Conservation (phyloP, 768 basidiomycete species). For the Boletus sensibilis region DNA sequence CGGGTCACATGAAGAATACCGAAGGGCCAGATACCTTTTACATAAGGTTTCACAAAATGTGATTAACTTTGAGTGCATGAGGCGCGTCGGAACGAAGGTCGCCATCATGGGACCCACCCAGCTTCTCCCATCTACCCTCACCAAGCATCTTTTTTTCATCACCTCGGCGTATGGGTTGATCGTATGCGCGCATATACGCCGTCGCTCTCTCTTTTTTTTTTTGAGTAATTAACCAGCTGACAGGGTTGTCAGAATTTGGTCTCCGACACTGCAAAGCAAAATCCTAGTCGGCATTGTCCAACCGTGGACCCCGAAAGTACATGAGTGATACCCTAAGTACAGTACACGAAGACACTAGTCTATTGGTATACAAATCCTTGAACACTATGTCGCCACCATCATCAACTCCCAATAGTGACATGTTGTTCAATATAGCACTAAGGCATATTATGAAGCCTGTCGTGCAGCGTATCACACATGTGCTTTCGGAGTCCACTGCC, state of each 20-base stretch:
- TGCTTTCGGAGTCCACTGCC: no score
- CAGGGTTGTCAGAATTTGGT: not conserved
- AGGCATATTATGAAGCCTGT: no score
- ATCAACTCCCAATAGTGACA: no score
- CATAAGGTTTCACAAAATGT: conserved; percentile 15
- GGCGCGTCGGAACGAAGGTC: conserved; percentile 10
- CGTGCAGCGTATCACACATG: no score
- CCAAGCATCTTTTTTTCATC: conserved; percentile 5
- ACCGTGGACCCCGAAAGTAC: no score
- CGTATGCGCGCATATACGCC: conserved; percentile 12
- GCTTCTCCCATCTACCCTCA: conserved; percentile 3
- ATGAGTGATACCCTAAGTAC: no score
- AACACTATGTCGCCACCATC: no score
- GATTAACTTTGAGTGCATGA: conserved; percentile 18
- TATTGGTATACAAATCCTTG: no score
- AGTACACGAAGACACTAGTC: no score
- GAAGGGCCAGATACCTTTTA: conserved; percentile 2
- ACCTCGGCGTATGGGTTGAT: conserved; percentile 11
- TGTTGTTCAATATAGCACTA: no score
- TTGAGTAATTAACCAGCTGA: not conserved
- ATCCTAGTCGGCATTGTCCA: no score
- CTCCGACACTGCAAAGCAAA: not conserved
- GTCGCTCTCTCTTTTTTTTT: not conserved
- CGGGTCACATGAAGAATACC: conserved; percentile 18
- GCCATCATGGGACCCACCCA: conserved; percentile 6